Percentiles rank a stretch among this genome's conserved stretches.
Evolutionary conservation across 495 filamentous ascomycete genomes (phyloP).

Genomic region (Aspergillus conjunctus): DNA sequence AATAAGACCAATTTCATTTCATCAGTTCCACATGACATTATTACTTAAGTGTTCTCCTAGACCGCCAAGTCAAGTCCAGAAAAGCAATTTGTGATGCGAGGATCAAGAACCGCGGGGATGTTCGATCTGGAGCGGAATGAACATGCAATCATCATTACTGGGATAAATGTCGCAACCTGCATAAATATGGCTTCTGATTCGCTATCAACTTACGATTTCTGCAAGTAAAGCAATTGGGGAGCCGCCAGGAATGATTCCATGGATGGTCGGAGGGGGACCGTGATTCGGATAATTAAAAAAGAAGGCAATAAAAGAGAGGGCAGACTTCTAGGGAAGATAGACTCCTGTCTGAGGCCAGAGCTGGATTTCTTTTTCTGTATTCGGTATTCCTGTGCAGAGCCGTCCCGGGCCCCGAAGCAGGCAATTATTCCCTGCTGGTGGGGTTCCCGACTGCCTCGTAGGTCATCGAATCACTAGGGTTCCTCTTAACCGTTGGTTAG

Average conservation of each 20-base stretch:
- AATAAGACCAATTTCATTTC: too few relatives aligned
- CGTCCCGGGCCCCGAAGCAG: background rate
- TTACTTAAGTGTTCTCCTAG: too few relatives aligned
- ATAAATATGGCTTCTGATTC: background rate
- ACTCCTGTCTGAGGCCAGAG: background rate
- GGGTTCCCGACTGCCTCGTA: background rate
- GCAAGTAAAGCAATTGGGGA: background rate
- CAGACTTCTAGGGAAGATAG: background rate
- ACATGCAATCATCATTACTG: background rate
- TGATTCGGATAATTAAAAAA: background rate
- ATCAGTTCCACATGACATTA: too few relatives aligned
- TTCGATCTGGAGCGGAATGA: background rate
- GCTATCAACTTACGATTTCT: background rate
- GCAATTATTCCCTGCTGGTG: conserved; percentile 2
- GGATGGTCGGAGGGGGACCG: background rate
- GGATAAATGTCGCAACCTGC: background rate
- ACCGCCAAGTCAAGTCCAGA: conserved; percentile 11
- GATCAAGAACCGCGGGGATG: background rate
- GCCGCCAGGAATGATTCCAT: background rate
- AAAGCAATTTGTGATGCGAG: background rate
- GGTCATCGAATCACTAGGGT: background rate
- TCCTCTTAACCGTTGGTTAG: conserved; percentile 19
- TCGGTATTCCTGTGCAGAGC: conserved; percentile 3
- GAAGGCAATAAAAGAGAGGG: background rate
- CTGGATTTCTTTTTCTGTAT: conserved; percentile 2